Evolutionary conservation across 2,329 filamentous ascomycete genomes (phyloP).

Genomic region (Phialophora expanda): DNA sequence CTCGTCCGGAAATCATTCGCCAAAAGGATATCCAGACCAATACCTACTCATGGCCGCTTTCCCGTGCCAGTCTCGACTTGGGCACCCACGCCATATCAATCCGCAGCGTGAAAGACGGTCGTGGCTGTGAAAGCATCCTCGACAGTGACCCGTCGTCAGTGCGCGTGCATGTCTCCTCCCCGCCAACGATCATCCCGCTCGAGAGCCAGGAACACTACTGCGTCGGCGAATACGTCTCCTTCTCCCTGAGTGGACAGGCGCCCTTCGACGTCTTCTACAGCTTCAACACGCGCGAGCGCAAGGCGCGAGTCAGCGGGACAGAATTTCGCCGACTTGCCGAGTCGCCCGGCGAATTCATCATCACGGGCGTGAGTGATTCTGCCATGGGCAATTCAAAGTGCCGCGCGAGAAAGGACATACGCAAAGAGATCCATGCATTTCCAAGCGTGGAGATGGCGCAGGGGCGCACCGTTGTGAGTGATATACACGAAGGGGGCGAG

Average conservation of each 20-base stretch:
- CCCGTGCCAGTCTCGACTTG: slow-evolving; percentile 79
- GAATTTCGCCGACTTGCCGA: slow-evolving; percentile 93
- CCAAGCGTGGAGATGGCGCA: slow-evolving; percentile 89
- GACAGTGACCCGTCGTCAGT: slow-evolving; percentile 75
- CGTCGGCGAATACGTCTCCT: slow-evolving; percentile 91
- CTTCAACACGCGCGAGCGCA: slow-evolving; percentile 78
- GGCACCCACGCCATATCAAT: slow-evolving; percentile 90
- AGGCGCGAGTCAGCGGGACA: slow-evolving; percentile 67
- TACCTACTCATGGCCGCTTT: slow-evolving; percentile 79
- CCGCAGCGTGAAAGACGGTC: slow-evolving; percentile 83
- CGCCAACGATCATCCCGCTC: slow-evolving; percentile 85
- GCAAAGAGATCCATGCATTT: slow-evolving; percentile 86
- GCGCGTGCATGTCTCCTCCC: slow-evolving; percentile 89
- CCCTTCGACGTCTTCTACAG: slow-evolving; percentile 94
- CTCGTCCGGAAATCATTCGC: slow-evolving; percentile 78
- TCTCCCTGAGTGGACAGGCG: slow-evolving; percentile 85
- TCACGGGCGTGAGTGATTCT: slow-evolving; percentile 84
- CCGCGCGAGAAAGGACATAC: slow-evolving; percentile 75
- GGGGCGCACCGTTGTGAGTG: slow-evolving; percentile 77
- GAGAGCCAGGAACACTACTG: slow-evolving; percentile 88
- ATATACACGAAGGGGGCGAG: slow-evolving; percentile 95
- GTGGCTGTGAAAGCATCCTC: slow-evolving; percentile 81
- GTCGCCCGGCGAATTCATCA: slow-evolving; percentile 83
- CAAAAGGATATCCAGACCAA: slow-evolving; percentile 79
- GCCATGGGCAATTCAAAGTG: slow-evolving; percentile 69